phyloP scores from a whole-genome alignment of 345 rosid genomes.

The Kernera saxatilis region DNA sequence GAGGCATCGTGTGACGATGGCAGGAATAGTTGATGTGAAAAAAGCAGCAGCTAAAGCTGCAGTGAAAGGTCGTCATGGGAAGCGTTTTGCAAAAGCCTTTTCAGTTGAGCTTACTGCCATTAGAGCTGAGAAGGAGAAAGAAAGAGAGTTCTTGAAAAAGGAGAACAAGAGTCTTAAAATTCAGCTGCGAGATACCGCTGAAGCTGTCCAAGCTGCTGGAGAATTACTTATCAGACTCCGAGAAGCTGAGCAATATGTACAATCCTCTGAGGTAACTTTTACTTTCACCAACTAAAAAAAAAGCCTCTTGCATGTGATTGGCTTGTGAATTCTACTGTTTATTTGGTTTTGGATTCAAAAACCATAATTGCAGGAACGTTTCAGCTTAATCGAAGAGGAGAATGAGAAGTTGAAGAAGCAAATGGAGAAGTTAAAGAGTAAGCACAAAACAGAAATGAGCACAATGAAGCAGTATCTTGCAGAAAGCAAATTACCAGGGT shows the following conservation, averaged over 20 bases:
- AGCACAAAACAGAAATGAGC: constrained; percentile 89
- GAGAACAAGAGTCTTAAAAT: constrained; percentile 73
- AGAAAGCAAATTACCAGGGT: constrained; percentile 80
- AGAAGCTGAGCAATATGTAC: constrained; percentile 82
- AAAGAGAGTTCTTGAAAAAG: constrained; percentile 65
- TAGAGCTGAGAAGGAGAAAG: constrained; percentile 77
- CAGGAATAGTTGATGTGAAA: constrained; percentile 81
- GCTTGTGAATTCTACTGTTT: background rate
- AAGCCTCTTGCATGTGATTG: background rate
- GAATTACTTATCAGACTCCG: constrained; percentile 81
- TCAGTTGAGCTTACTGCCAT: constrained; percentile 73
- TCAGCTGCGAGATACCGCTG: constrained; percentile 91
- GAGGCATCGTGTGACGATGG: constrained; percentile 69
- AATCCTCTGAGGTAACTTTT: constrained; percentile 61
- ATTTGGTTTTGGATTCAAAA: background rate
- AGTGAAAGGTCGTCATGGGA: constrained; percentile 53
- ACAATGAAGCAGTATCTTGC: constrained; percentile 95
- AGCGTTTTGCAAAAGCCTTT: constrained; percentile 71
- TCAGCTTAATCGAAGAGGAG: constrained; percentile 42
- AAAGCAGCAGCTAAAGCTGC: constrained; percentile 85
- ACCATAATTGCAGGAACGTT: constrained; percentile 50
- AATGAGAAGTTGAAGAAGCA: constrained; percentile 84
- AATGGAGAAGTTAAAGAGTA: constrained; percentile 70
- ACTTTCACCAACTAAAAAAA: background rate
- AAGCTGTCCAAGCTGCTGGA: constrained; percentile 98